Evolutionary conservation across 2,329 filamentous ascomycete genomes (phyloP).

Genomic region (Penicillium polonicum): DNA sequence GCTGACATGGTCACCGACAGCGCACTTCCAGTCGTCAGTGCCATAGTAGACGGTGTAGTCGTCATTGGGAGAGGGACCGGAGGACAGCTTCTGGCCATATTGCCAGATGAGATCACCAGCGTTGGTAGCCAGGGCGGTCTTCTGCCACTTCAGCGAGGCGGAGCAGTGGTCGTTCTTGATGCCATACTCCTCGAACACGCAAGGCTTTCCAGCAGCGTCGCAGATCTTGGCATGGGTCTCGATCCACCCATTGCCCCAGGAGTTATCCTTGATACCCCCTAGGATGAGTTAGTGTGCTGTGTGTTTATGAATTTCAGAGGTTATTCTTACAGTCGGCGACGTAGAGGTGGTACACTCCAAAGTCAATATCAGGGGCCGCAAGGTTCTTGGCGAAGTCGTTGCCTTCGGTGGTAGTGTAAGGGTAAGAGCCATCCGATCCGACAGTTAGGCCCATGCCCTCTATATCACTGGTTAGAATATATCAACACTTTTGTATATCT

Average conservation of each 20-base stretch:
- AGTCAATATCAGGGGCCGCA: neutral
- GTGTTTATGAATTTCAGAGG: neutral
- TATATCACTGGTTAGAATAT: neutral
- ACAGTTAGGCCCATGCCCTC: neutral
- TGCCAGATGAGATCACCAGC: neutral
- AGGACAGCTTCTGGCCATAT: neutral
- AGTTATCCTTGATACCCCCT: neutral
- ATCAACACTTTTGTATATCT: neutral
- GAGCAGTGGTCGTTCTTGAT: neutral
- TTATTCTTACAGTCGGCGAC: neutral
- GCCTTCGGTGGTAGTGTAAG: neutral
- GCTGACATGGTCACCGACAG: neutral
- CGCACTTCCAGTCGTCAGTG: neutral
- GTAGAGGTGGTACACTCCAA: neutral
- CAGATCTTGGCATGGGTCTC: neutral
- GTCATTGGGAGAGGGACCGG: neutral
- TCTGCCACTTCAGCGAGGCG: neutral
- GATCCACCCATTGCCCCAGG: neutral
- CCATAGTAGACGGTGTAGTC: neutral
- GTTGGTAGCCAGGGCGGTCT: neutral
- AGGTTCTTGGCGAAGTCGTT: neutral
- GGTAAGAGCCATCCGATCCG: neutral
- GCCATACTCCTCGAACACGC: neutral
- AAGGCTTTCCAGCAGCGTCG: neutral
- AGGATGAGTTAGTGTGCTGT: neutral